These are phyloP conservation scores for Botrytis aclada DNA, from an alignment of 2,329 filamentous ascomycete species.

Conservation along the genomic window DNA sequence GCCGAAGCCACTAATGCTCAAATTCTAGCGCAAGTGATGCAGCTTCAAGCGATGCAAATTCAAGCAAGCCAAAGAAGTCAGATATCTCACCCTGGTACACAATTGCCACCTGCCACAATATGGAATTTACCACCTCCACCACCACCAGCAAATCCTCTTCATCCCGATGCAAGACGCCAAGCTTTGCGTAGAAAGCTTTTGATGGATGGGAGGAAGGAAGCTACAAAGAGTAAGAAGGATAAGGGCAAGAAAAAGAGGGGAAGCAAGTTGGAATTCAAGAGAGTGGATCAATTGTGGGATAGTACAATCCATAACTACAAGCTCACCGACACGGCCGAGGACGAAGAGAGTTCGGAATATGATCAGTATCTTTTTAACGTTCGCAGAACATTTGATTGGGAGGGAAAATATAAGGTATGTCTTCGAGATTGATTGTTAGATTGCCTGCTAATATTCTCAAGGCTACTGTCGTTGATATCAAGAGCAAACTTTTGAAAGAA, in stretches of 20 bases:
- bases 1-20: slow-evolving; percentile 22
- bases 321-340: slow-evolving; percentile 62
- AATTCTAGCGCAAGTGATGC: slow-evolving; percentile 30
- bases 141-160: slow-evolving; percentile 18
- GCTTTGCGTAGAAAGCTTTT: slow-evolving; percentile 29
- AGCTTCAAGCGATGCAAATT: slow-evolving; percentile 32
- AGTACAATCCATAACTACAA: slow-evolving; percentile 62
- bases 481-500: slow-evolving; percentile 74
- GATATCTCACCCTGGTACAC: slow-evolving; percentile 21
- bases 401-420: slow-evolving; percentile 66
- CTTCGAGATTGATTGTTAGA: background rate
- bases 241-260: slow-evolving; percentile 41
- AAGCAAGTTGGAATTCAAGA: slow-evolving; percentile 63
- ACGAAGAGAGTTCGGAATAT: slow-evolving; percentile 63
- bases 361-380: slow-evolving; percentile 82
- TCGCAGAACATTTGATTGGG: slow-evolving; percentile 76
- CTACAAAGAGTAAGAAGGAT: slow-evolving; percentile 42
- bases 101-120: background rate
- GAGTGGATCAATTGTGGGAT: slow-evolving; percentile 62
- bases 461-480: slow-evolving; percentile 74
- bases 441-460: slow-evolving; percentile 24
- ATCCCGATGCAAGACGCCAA: slow-evolving; percentile 27
- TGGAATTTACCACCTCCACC: slow-evolving; percentile 17
- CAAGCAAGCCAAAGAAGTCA: slow-evolving; percentile 22
- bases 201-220: slow-evolving; percentile 31